Evolutionary conservation across 768 basidiomycete species (phyloP).

Genomic region (Collybiopsis luxurians): DNA sequence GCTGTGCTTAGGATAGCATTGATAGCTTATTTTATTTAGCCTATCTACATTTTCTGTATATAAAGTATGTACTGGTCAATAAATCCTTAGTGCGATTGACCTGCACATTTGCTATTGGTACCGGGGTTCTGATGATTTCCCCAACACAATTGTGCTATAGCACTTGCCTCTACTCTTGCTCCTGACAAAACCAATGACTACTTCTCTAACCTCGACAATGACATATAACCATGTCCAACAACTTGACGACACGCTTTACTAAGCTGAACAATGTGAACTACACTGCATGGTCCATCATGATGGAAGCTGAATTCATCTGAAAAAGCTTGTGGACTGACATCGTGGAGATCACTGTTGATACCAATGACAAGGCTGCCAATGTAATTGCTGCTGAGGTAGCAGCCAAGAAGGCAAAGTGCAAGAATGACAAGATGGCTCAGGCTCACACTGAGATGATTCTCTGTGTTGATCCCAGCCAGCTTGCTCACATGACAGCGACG

Average conservation of each 20-base stretch:
- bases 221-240: too few relatives aligned
- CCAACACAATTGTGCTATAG: too few relatives aligned
- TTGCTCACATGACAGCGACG: slow-evolving; percentile 1
- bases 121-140: too few relatives aligned
- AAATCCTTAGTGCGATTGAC: too few relatives aligned
- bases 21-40: too few relatives aligned
- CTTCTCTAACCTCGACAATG: not conserved
- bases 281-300: not conserved
- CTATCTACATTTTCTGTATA: too few relatives aligned
- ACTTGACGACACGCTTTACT: too few relatives aligned
- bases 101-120: too few relatives aligned
- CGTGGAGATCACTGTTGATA: not conserved
- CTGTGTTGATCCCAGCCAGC: slow-evolving; percentile 3
- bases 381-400: not conserved
- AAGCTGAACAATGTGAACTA: too few relatives aligned
- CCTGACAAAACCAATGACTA: not conserved
- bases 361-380: not conserved
- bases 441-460: slow-evolving; percentile 4
- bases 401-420: not conserved
- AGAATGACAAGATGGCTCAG: slow-evolving; percentile 1
- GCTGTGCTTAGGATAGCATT: too few relatives aligned
- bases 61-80: too few relatives aligned
- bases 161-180: too few relatives aligned
- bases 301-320: slow-evolving; percentile 1
- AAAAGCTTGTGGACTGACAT: not conserved